Evolutionary conservation across 441 rosid genomes (phyloP).

Genomic region (Pelargonium fulgidum): DNA sequence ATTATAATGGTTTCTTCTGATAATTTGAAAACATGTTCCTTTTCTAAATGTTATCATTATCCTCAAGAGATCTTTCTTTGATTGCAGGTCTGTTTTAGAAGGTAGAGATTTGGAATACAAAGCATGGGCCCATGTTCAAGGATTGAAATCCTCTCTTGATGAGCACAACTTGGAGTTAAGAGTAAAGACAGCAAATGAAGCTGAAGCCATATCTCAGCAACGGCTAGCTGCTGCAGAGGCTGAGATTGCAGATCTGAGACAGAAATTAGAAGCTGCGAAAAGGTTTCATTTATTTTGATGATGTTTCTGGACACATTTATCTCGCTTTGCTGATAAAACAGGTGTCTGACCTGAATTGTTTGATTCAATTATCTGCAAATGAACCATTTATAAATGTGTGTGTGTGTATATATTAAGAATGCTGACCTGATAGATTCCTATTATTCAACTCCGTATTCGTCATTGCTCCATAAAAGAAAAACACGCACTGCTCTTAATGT

Average conservation of each 20-base stretch:
- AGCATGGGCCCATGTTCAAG: conserved; percentile 83
- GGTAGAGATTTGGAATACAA: conserved; percentile 69
- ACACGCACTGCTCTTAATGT: not conserved
- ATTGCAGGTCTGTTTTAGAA: conserved; percentile 61
- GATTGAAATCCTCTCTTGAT: conserved; percentile 73
- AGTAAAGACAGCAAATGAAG: conserved; percentile 94
- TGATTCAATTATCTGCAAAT: not conserved
- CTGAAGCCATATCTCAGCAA: conserved; percentile 92
- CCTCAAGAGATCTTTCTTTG: conserved; percentile 14
- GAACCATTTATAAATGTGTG: not conserved
- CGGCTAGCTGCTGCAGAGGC: conserved; percentile 95
- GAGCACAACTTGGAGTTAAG: conserved; percentile 81
- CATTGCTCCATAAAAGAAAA: not conserved
- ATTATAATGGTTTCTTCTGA: conserved; percentile 1
- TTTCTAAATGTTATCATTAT: conserved; percentile 10
- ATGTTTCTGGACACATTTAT: conserved; percentile 1
- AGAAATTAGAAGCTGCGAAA: conserved; percentile 70
- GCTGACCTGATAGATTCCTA: not conserved
- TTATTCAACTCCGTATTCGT: not conserved
- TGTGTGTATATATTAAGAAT: not conserved
- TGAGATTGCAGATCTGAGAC: conserved; percentile 88
- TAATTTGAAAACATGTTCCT: conserved; percentile 2
- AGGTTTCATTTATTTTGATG: conserved; percentile 41
- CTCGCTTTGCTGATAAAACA: not conserved
- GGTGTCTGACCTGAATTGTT: not conserved